Conservation (phyloP, 495 filamentous ascomycete genomes). For the Podospora australis region DNA sequence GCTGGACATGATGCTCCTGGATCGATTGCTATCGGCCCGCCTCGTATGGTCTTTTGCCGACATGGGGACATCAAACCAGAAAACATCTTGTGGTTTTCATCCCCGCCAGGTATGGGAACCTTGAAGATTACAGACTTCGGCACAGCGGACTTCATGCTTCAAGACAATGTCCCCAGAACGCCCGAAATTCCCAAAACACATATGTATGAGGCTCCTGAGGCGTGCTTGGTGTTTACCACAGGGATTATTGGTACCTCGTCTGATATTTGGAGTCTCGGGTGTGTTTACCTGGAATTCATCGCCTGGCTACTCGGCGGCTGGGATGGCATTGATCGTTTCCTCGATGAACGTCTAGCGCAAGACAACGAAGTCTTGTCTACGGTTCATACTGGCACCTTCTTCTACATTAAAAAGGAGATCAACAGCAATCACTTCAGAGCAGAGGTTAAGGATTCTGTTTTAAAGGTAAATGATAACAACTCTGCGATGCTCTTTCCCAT, state of each 20-base stretch:
- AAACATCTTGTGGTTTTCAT: background rate
- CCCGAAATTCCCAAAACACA: too few relatives aligned
- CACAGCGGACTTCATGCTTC: background rate
- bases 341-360: background rate
- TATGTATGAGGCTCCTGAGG: constrained; percentile 3
- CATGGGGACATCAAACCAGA: constrained; percentile 1
- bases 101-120: background rate
- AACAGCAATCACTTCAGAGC: too few relatives aligned
- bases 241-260: background rate
- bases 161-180: background rate
- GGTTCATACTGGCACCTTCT: background rate
- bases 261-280: constrained; percentile 7
- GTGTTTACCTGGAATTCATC: constrained; percentile 5
- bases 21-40: too few relatives aligned
- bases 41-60: constrained; percentile 1
- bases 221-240: background rate
- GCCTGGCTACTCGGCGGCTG: background rate
- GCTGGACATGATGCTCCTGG: too few relatives aligned
- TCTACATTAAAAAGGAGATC: too few relatives aligned
- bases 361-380: background rate
- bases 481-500: too few relatives aligned
- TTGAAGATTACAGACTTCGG: background rate
- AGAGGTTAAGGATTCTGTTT: too few relatives aligned
- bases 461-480: too few relatives aligned
- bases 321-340: background rate